These are phyloP conservation scores for Amanita jacksonii DNA, from an alignment of 768 basidiomycete genomes.

Conservation along the genomic window DNA sequence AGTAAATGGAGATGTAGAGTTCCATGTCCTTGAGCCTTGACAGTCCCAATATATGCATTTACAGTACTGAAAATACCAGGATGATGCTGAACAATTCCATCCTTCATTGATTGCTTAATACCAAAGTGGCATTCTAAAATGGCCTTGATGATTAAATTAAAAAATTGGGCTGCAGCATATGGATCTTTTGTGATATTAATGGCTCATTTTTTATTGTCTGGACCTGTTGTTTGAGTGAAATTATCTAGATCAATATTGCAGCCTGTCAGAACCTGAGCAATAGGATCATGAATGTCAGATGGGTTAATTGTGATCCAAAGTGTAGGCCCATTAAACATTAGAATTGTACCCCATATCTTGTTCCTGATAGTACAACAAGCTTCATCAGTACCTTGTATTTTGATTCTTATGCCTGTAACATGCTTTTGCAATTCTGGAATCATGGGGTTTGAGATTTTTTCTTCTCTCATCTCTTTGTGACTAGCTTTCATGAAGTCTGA, in stretches of 20 bases:
- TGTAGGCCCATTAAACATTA: constrained; percentile 20
- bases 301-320: constrained; percentile 39
- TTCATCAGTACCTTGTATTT: too few relatives aligned
- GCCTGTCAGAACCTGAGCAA: constrained; percentile 34
- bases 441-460: too few relatives aligned
- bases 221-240: constrained; percentile 20
- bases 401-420: too few relatives aligned
- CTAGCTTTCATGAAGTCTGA: too few relatives aligned
- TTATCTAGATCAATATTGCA: constrained; percentile 32
- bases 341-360: too few relatives aligned
- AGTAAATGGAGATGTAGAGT: not conserved
- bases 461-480: too few relatives aligned
- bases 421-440: too few relatives aligned
- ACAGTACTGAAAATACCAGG: constrained; percentile 20
- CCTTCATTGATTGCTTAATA: too few relatives aligned
- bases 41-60: constrained; percentile 24
- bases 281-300: constrained; percentile 29
- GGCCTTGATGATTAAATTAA: constrained; percentile 22
- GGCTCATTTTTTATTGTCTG: constrained; percentile 11
- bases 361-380: too few relatives aligned
- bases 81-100: too few relatives aligned
- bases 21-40: constrained; percentile 11
- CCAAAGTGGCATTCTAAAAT: constrained; percentile 19
- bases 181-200: constrained; percentile 27
- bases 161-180: constrained; percentile 32